Evolutionary conservation across 179 eudicot species (phyloP).

Genomic region (Vitellaria paradoxa): DNA sequence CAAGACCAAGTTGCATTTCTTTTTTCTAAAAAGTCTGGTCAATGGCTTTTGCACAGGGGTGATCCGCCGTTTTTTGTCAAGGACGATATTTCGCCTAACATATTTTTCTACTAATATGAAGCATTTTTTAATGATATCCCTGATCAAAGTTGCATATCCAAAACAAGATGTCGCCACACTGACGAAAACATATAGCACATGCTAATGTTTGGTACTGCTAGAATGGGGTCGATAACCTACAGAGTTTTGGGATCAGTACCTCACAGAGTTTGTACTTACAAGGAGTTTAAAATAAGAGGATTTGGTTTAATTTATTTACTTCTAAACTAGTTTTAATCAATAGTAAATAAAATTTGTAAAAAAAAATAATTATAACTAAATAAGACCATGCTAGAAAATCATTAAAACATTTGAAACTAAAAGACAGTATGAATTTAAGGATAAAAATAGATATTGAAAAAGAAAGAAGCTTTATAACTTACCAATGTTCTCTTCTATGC

Average conservation of each 20-base stretch:
- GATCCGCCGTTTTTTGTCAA: too few relatives aligned
- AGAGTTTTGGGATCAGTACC: background rate
- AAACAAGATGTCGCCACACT: too few relatives aligned
- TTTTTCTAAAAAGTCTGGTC: too few relatives aligned
- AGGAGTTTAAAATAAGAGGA: background rate
- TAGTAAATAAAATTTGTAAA: background rate
- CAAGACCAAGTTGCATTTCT: background rate
- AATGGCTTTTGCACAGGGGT: too few relatives aligned
- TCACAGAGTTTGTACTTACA: background rate
- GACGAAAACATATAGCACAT: too few relatives aligned
- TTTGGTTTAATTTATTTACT: background rate
- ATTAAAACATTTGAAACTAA: background rate
- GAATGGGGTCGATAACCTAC: too few relatives aligned
- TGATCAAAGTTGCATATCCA: too few relatives aligned
- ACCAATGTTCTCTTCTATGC: slow-evolving; percentile 91
- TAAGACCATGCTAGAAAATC: background rate
- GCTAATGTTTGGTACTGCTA: too few relatives aligned
- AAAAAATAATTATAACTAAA: background rate
- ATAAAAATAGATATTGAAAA: slow-evolving; percentile 9
- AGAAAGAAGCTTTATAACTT: slow-evolving; percentile 10
- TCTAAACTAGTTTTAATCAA: background rate
- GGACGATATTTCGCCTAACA: too few relatives aligned
- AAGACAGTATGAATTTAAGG: background rate
- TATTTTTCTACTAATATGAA: too few relatives aligned
- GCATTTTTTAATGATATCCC: too few relatives aligned